Evolutionary conservation across 2,329 filamentous ascomycete genomes (phyloP).

Genomic region (Trichoderma asperellum): DNA sequence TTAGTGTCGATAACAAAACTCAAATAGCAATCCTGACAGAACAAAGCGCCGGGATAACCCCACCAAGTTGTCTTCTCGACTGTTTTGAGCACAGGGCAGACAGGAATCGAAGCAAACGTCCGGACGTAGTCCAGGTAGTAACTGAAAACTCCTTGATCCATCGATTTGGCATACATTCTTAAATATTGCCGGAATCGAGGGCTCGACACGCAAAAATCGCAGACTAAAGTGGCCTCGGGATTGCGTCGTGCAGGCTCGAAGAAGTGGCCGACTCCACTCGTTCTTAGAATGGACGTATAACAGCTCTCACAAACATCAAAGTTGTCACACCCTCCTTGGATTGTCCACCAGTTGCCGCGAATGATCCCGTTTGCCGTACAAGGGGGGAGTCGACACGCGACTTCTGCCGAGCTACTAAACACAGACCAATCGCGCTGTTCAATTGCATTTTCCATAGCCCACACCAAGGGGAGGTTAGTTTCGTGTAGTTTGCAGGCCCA

Average conservation of each 20-base stretch:
- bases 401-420: slow-evolving; percentile 37
- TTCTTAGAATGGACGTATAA: slow-evolving; percentile 38
- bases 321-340: slow-evolving; percentile 33
- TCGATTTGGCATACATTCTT: slow-evolving; percentile 36
- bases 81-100: slow-evolving; percentile 39
- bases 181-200: slow-evolving; percentile 37
- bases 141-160: slow-evolving; percentile 41
- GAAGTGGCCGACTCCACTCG: slow-evolving; percentile 36
- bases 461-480: slow-evolving; percentile 32
- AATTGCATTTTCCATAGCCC: slow-evolving; percentile 37
- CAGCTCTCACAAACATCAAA: slow-evolving; percentile 43
- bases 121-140: slow-evolving; percentile 37
- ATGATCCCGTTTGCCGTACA: slow-evolving; percentile 39
- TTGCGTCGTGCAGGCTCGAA: slow-evolving; percentile 36
- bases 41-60: slow-evolving; percentile 41
- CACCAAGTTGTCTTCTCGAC: slow-evolving; percentile 40
- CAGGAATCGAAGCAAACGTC: slow-evolving; percentile 37
- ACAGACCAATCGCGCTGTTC: slow-evolving; percentile 35
- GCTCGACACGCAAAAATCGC: slow-evolving; percentile 38
- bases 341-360: slow-evolving; percentile 43
- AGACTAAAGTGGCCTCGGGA: slow-evolving; percentile 34
- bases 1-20: slow-evolving; percentile 38
- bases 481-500: slow-evolving; percentile 37
- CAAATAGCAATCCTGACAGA: slow-evolving; percentile 43
- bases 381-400: slow-evolving; percentile 33